A percentile compares a stretch with the other conserved stretches of the same genome.
Conservation (phyloP, 2,329 filamentous ascomycete genomes). For the Venturia asperata region DNA sequence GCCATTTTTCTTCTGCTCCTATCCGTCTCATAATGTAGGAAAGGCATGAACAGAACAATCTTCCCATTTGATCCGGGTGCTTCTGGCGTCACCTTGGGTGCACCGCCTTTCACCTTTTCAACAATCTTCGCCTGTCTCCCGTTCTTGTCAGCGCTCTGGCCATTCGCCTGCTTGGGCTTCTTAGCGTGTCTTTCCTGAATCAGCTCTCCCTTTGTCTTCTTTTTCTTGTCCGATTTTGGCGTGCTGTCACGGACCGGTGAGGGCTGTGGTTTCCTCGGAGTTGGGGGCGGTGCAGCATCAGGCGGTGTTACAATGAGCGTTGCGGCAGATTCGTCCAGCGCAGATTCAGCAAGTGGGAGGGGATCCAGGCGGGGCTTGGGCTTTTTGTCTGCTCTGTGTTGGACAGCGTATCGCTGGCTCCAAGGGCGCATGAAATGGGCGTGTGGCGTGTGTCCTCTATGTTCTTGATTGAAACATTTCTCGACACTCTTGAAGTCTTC, state of each 20-base stretch:
- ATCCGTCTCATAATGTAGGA: constrained; percentile 58
- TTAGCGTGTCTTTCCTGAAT: constrained; percentile 25
- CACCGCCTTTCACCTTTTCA: constrained; percentile 10
- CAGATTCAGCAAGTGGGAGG: background rate
- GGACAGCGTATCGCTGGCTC: constrained; percentile 35
- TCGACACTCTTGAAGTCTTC: constrained; percentile 57
- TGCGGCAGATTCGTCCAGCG: constrained; percentile 6
- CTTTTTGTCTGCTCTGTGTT: constrained; percentile 6
- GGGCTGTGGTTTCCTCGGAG: constrained; percentile 28
- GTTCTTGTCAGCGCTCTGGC: constrained; percentile 25
- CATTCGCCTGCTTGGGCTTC: constrained; percentile 29
- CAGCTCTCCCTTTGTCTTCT: constrained; percentile 22
- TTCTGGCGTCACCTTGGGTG: constrained; percentile 1
- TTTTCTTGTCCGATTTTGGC: constrained; percentile 26
- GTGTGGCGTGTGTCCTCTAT: constrained; percentile 51
- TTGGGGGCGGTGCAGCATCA: constrained; percentile 18
- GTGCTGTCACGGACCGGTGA: constrained; percentile 30
- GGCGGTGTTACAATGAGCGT: constrained; percentile 15
- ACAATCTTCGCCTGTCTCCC: constrained; percentile 3
- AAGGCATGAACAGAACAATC: constrained; percentile 53
- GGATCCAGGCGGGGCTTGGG: background rate
- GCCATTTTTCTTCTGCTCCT: constrained; percentile 50
- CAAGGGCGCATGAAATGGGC: constrained; percentile 57
- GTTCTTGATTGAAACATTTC: constrained; percentile 55
- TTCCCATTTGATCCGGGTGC: constrained; percentile 29